These are phyloP conservation scores for Aspergillus sclerotioniger DNA, from an alignment of 495 filamentous ascomycete species.

Conservation along the genomic window DNA sequence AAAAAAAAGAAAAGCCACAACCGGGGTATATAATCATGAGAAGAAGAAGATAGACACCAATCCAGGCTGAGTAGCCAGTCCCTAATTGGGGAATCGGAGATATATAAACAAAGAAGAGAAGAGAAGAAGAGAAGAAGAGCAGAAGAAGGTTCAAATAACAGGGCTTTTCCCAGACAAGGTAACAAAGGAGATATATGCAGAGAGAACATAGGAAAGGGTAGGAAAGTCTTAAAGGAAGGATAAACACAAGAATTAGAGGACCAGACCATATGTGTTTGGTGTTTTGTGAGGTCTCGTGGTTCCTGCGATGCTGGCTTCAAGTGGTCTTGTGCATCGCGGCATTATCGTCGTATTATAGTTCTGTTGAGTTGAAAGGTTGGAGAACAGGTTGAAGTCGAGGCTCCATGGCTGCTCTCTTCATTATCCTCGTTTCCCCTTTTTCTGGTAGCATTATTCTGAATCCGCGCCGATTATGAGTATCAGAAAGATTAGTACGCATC, in stretches of 20 bases:
- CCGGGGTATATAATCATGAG: constrained; percentile 1
- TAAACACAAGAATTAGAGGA: background rate
- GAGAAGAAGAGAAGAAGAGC: background rate
- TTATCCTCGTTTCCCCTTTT: background rate
- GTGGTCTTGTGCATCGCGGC: background rate
- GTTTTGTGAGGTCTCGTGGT: background rate
- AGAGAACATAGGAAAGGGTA: background rate
- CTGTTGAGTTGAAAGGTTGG: background rate
- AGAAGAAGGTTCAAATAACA: too few relatives aligned
- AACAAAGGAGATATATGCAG: background rate
- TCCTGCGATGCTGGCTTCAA: background rate
- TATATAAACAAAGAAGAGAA: background rate
- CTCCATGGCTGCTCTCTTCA: background rate
- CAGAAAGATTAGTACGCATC: background rate
- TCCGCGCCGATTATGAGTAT: background rate
- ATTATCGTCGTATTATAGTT: background rate
- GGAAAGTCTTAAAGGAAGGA: background rate
- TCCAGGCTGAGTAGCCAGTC: background rate
- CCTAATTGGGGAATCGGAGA: background rate
- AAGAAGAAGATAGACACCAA: background rate
- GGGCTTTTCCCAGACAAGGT: background rate
- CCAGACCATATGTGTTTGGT: background rate
- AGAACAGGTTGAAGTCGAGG: background rate
- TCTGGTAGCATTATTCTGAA: background rate
- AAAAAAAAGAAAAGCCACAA: background rate